Percentiles rank a stretch among this genome's conserved stretches.
Conservation (phyloP, 345 rosid species). For the Pugionium dolabratum region DNA sequence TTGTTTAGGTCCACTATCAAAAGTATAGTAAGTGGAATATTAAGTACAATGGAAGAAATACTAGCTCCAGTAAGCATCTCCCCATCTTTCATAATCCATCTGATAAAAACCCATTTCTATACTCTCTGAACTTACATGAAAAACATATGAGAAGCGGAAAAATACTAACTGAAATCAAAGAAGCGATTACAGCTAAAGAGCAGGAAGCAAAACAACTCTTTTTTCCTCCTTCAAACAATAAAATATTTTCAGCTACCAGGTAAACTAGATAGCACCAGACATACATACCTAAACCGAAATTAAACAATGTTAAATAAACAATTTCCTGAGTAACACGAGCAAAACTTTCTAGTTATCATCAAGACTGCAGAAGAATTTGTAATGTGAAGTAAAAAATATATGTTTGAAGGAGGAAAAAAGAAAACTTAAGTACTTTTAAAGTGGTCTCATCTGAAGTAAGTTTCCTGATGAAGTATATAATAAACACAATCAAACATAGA, state of each 20-base stretch:
- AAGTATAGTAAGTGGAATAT: neutral
- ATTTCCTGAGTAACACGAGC: neutral
- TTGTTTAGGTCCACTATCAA: neutral
- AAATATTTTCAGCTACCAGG: neutral
- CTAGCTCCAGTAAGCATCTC: too few relatives aligned
- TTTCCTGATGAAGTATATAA: slow-evolving; percentile 1
- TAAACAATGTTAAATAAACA: neutral
- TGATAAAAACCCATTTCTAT: too few relatives aligned
- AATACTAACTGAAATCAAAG: too few relatives aligned
- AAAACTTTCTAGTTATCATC: slow-evolving; percentile 4
- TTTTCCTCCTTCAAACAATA: neutral
- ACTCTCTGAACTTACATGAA: too few relatives aligned
- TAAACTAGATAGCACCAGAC: slow-evolving; percentile 13
- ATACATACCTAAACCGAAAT: neutral
- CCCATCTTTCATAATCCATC: too few relatives aligned
- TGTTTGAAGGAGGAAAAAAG: too few relatives aligned
- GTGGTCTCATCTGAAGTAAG: neutral
- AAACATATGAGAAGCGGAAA: too few relatives aligned
- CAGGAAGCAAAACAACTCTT: too few relatives aligned
- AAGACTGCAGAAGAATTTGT: neutral
- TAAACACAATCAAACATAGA: slow-evolving; percentile 7
- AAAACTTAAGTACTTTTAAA: neutral
- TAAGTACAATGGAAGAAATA: neutral
- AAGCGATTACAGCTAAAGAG: too few relatives aligned
- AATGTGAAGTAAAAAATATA: neutral